Evolutionary conservation across 257 asterid species (phyloP).

Genomic region (Nicotiana attenuata): DNA sequence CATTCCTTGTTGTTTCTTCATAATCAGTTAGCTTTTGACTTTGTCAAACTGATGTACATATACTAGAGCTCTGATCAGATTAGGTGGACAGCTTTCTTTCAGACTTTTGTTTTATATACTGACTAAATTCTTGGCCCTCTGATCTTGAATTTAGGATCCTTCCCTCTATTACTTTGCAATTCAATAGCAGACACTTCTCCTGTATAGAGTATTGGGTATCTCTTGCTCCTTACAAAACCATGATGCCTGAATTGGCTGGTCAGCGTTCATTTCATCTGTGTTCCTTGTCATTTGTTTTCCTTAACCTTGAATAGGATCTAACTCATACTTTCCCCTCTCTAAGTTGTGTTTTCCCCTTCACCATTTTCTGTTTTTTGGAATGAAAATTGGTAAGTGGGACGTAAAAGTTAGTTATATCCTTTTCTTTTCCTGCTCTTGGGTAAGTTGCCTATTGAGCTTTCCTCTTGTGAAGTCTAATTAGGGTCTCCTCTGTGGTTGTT

Average conservation of each 20-base stretch:
- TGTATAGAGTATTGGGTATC: constrained; percentile 7
- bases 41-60: constrained; percentile 10
- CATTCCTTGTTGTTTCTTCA: not conserved
- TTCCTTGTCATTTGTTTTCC: not conserved
- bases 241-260: constrained; percentile 23
- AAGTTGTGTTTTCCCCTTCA: constrained; percentile 33
- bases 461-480: constrained; percentile 17
- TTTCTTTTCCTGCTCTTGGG: constrained; percentile 16
- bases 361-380: constrained; percentile 69
- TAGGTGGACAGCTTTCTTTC: constrained; percentile 6
- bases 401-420: constrained; percentile 25
- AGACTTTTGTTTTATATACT: not conserved
- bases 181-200: not conserved
- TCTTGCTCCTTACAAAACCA: not conserved
- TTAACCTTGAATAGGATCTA: constrained; percentile 24
- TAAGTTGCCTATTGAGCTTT: constrained; percentile 16
- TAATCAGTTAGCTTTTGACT: not conserved
- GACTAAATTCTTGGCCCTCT: constrained; percentile 3
- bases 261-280: not conserved
- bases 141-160: not conserved
- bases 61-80: constrained; percentile 2
- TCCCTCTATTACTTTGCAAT: not conserved
- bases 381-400: constrained; percentile 50
- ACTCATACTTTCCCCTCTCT: constrained; percentile 22
- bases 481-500: constrained; percentile 11